phyloP scores from a whole-genome alignment of 2,329 filamentous ascomycete species.

The Eutypa lata region DNA sequence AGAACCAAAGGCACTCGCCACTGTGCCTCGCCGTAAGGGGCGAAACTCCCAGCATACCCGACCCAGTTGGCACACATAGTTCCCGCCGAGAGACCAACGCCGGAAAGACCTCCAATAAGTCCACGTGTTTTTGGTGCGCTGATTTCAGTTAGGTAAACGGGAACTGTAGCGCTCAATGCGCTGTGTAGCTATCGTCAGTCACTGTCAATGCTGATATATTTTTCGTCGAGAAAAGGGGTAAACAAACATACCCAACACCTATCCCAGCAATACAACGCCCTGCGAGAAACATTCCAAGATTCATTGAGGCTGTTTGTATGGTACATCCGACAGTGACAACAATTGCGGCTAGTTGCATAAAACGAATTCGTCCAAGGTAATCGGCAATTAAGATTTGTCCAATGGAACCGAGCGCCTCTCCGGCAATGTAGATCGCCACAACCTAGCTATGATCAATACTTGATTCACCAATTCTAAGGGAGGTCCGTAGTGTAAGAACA shows the following conservation, averaged over 20 bases:
- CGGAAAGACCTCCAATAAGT: conserved; percentile 47
- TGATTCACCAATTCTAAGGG: background rate
- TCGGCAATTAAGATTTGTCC: conserved; percentile 50
- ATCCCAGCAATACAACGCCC: conserved; percentile 42
- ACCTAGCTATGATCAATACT: conserved; percentile 26
- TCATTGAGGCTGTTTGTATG: conserved; percentile 50
- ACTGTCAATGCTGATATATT: background rate
- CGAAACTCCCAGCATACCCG: conserved; percentile 48
- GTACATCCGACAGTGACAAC: conserved; percentile 48
- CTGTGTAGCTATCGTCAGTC: background rate
- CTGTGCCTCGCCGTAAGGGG: conserved; percentile 45
- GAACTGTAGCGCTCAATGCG: conserved; percentile 45
- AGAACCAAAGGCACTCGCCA: conserved; percentile 50
- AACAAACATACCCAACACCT: conserved; percentile 25
- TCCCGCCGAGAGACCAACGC: conserved; percentile 50
- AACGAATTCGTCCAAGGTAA: conserved; percentile 45
- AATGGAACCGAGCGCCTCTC: conserved; percentile 50
- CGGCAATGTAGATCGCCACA: conserved; percentile 54
- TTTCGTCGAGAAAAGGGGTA: background rate
- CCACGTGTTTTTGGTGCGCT: conserved; percentile 42
- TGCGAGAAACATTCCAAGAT: conserved; percentile 48
- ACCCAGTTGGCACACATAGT: conserved; percentile 55
- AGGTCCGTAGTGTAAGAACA: background rate
- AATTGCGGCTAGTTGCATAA: conserved; percentile 48
- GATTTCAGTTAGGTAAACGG: conserved; percentile 51